Percentiles rank a stretch among this genome's conserved stretches.
Conservation (phyloP, 805 yeast species). For the Metschnikowia kunwiensis region DNA sequence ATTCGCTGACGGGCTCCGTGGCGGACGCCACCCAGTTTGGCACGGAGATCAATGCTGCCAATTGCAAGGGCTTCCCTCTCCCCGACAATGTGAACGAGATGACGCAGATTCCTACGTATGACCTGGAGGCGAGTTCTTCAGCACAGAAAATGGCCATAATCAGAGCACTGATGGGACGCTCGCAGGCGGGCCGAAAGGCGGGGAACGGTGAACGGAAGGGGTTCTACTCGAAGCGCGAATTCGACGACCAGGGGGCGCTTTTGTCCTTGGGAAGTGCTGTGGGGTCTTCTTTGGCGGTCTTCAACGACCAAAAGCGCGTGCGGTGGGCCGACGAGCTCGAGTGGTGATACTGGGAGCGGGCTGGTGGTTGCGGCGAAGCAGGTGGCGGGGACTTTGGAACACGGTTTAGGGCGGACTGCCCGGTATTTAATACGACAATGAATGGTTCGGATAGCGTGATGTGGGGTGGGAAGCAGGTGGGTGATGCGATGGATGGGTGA, state of each 20-base stretch:
- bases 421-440: too few relatives aligned
- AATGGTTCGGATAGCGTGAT: too few relatives aligned
- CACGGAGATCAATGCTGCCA: constrained; percentile 62
- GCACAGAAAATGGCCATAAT: constrained; percentile 41
- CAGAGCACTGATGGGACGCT: constrained; percentile 28
- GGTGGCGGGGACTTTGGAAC: too few relatives aligned
- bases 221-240: constrained; percentile 31
- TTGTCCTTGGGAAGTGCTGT: constrained; percentile 13
- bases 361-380: too few relatives aligned
- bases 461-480: too few relatives aligned
- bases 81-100: constrained; percentile 57
- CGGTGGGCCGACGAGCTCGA: constrained; percentile 35
- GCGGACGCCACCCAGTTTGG: constrained; percentile 69
- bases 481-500: too few relatives aligned
- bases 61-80: constrained; percentile 58
- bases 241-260: constrained; percentile 19
- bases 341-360: too few relatives aligned
- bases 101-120: constrained; percentile 56
- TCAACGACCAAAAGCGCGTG: constrained; percentile 21
- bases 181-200: not conserved
- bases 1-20: constrained; percentile 56
- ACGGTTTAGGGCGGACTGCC: too few relatives aligned
- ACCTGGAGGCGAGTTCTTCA: constrained; percentile 9
- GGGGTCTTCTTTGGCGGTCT: constrained; percentile 24
- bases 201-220: constrained; percentile 15